Base-by-base conservation (phyloP, 1,284 basidiomycete genomes). In the Puccinia sorghi region DNA sequence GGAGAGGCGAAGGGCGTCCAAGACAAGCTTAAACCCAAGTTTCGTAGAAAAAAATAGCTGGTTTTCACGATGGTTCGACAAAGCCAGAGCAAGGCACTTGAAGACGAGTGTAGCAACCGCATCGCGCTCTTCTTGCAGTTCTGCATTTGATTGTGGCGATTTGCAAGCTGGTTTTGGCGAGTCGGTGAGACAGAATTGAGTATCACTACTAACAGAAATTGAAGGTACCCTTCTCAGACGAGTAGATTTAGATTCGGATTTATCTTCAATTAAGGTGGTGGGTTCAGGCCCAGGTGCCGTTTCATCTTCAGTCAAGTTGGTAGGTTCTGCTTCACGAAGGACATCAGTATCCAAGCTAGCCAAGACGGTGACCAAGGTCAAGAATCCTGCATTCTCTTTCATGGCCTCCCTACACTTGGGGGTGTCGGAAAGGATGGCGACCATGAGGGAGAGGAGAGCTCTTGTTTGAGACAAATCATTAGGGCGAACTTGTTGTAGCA, bases 381-480 rank as follows among this genome's bases (percentile, higher is more conserved):
- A 78, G 43, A 78, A 71, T n/a, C 75, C 75, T 32, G 50, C 75
- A 43, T 78, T 78, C 56, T 71, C 75, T 78, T 67, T 41, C 66
- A 78, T 78, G 27, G 66, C 70, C 52, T 78, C 75, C 25, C 66
- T 52, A n/a, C 75, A 61, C 32, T 78, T 56, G 22, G 66, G 64
- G 11, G 39, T 69, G 25, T 78, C 75, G 15, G 75, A 78, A 25
- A 78, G 67, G 32, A 78, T 71, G 43, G 75, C 75, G 20, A 69
- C 75, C 43, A 78, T 78, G 52, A 70, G 64, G 32, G 75, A 67
- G 11, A 78, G 67, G 39, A 78, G 56, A 59, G 67, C 75, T 50
- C 66, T 43, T 48, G 52, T 59, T 70, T 78, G 75, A 48, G 75
- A 78, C 32, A 78, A 59, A 78, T 78, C 75, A 71, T 69, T 57